Conservation (phyloP, 257 asterid species). For the Nicotiana benthamiana region DNA sequence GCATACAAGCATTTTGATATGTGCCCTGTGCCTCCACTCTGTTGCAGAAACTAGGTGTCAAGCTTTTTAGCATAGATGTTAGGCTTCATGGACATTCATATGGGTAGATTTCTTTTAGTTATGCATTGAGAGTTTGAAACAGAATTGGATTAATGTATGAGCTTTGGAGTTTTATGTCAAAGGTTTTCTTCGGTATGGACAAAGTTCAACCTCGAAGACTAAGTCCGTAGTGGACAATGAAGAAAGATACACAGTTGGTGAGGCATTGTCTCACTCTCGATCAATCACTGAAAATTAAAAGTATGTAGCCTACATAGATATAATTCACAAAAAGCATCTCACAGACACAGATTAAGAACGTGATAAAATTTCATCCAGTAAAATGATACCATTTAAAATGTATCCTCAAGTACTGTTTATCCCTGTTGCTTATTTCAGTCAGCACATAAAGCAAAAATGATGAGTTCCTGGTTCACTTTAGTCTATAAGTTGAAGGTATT, state of each 20-base stretch:
- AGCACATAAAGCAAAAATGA: neutral
- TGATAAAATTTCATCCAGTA: neutral
- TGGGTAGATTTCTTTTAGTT: slow-evolving; percentile 1
- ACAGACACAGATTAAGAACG: neutral
- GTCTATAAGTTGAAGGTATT: neutral
- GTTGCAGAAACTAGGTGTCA: slow-evolving; percentile 4
- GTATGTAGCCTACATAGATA: neutral
- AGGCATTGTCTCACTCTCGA: neutral
- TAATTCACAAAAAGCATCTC: neutral
- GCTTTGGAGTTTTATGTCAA: neutral
- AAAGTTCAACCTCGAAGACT: slow-evolving; percentile 1
- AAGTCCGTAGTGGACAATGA: neutral
- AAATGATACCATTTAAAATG: neutral
- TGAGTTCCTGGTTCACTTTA: neutral
- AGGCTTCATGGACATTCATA: neutral
- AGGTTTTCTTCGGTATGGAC: slow-evolving; percentile 3
- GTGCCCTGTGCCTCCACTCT: neutral
- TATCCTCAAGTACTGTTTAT: neutral
- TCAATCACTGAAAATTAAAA: neutral
- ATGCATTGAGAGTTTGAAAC: neutral
- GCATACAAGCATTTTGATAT: neutral
- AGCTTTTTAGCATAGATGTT: neutral
- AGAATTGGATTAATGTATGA: neutral
- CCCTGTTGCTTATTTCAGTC: neutral
- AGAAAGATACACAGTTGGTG: no score